A percentile compares a stretch with the other conserved stretches of the same genome.
These are phyloP conservation scores for Lachnellula suecica DNA, from an alignment of 2,329 filamentous ascomycete genomes.

Conservation along the genomic window DNA sequence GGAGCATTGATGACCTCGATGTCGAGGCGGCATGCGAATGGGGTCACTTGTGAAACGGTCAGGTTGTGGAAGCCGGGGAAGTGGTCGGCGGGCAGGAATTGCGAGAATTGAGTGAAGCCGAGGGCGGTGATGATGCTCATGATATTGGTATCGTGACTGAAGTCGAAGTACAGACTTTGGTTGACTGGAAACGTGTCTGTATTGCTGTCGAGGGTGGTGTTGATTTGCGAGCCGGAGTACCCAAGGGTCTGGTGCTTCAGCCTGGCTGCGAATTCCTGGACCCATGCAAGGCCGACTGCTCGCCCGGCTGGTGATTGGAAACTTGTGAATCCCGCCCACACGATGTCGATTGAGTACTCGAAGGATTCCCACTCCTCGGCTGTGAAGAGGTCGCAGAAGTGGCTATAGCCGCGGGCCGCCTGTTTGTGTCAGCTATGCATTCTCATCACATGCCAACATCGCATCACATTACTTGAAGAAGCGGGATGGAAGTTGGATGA, in stretches of 20 bases:
- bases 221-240: slow-evolving; percentile 59
- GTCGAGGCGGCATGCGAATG: slow-evolving; percentile 71
- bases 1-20: slow-evolving; percentile 73
- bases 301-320: slow-evolving; percentile 42
- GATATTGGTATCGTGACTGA: slow-evolving; percentile 76
- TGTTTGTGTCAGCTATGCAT: slow-evolving; percentile 23
- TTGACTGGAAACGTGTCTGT: slow-evolving; percentile 70
- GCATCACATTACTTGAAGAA: not conserved
- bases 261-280: slow-evolving; percentile 71
- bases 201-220: slow-evolving; percentile 69
- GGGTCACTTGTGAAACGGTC: slow-evolving; percentile 65
- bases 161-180: slow-evolving; percentile 75
- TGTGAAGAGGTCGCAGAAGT: slow-evolving; percentile 73
- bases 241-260: slow-evolving; percentile 64
- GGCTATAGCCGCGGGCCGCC: slow-evolving; percentile 72
- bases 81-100: slow-evolving; percentile 53
- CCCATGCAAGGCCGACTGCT: slow-evolving; percentile 72
- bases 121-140: slow-evolving; percentile 70
- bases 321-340: slow-evolving; percentile 53
- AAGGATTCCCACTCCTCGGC: slow-evolving; percentile 73
- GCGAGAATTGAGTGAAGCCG: slow-evolving; percentile 67
- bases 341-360: slow-evolving; percentile 68
- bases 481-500: not conserved
- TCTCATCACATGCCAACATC: not conserved
- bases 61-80: slow-evolving; percentile 61